Percentiles rank a stretch among this genome's conserved stretches.
Evolutionary conservation across 768 basidiomycete species (phyloP).

Genomic region (Termitomyces sp.): DNA sequence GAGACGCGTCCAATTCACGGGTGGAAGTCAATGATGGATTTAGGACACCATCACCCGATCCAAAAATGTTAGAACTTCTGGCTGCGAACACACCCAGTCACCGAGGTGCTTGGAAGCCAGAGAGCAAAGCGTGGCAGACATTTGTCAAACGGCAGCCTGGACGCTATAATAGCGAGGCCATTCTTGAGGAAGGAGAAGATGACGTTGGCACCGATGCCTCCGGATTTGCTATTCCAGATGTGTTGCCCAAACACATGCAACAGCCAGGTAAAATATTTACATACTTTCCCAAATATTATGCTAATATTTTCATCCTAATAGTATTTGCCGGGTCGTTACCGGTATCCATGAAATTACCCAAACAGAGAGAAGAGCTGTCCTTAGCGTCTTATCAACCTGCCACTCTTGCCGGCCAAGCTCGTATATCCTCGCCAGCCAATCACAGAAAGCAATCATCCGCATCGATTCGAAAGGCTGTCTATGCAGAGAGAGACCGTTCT

Average conservation of each 20-base stretch:
- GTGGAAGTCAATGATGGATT: slow-evolving; percentile 2
- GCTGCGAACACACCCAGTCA: slow-evolving; percentile 69
- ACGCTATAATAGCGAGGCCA: slow-evolving; percentile 15
- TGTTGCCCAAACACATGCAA: slow-evolving; percentile 6
- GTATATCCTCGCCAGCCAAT: slow-evolving; percentile 24
- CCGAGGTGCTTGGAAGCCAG: slow-evolving; percentile 61
- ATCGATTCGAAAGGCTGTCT: slow-evolving; percentile 53
- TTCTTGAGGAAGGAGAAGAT: slow-evolving; percentile 28
- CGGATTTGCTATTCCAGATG: slow-evolving; percentile 10
- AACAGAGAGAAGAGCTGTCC: slow-evolving; percentile 34
- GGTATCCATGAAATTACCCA: slow-evolving; percentile 45
- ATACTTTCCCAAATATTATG: neutral
- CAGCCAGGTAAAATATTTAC: neutral
- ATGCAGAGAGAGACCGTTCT: slow-evolving; percentile 63
- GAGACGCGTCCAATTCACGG: slow-evolving; percentile 6
- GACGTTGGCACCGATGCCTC: slow-evolving; percentile 7
- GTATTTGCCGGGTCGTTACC: slow-evolving; percentile 47
- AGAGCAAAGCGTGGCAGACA: slow-evolving; percentile 58
- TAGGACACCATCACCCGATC: slow-evolving; percentile 28
- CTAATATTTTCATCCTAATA: neutral
- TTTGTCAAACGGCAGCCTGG: slow-evolving; percentile 41
- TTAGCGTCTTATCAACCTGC: slow-evolving; percentile 57
- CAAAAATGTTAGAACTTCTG: slow-evolving; percentile 55
- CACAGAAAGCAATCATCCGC: slow-evolving; percentile 34
- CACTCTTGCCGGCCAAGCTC: slow-evolving; percentile 35